These are phyloP conservation scores for Xylariaceae sp. DNA, from an alignment of 2,329 filamentous ascomycete genomes.

Conservation along the genomic window DNA sequence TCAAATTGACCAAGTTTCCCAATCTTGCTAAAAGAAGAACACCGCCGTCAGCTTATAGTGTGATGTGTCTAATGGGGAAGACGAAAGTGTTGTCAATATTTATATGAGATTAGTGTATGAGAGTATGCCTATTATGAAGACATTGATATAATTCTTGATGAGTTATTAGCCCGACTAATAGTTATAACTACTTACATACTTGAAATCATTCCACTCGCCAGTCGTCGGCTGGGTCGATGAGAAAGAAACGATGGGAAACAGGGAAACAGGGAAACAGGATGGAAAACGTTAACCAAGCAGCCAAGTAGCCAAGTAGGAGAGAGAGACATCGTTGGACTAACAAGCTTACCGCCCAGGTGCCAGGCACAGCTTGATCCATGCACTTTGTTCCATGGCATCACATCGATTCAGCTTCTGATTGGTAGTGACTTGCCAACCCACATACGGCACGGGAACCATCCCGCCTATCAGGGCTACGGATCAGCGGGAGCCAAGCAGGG, in stretches of 20 bases:
- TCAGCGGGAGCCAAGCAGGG: constrained; percentile 37
- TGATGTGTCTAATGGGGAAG: neutral
- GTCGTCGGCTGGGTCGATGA: neutral
- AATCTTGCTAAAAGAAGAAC: constrained; percentile 10
- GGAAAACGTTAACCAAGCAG: no score
- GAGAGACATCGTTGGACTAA: neutral
- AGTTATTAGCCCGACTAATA: neutral
- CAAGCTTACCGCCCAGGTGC: constrained; percentile 49
- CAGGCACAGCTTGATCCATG: constrained; percentile 39
- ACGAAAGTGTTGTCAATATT: neutral
- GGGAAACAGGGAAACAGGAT: neutral
- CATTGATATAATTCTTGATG: neutral
- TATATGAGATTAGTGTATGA: neutral
- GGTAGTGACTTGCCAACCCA: constrained; percentile 34
- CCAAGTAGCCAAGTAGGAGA: no score
- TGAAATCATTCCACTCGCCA: no score
- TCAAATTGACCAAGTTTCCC: constrained; percentile 15
- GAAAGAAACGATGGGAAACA: neutral
- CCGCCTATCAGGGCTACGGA: constrained; percentile 41
- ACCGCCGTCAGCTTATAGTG: constrained; percentile 14
- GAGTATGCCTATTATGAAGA: no score
- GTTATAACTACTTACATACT: neutral
- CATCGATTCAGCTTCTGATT: constrained; percentile 42
- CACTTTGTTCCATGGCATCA: constrained; percentile 46
- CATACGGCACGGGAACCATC: constrained; percentile 27